Percentiles rank a stretch among this genome's conserved stretches.
These are phyloP conservation scores for Vinca major DNA, from an alignment of 305 asterid species.

Conservation along the genomic window DNA sequence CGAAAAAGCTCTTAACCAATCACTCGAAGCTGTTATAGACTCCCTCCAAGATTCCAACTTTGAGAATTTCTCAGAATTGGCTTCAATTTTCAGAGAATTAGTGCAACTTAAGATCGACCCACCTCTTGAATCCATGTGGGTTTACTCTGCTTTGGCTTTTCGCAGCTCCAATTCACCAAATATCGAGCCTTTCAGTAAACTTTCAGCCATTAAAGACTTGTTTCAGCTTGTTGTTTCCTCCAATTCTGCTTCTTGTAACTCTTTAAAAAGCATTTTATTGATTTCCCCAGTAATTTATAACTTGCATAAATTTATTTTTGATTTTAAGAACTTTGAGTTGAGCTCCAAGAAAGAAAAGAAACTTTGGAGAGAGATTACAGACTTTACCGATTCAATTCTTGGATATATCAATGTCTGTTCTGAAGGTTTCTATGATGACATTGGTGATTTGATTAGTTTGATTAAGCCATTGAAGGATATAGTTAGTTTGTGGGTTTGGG, in stretches of 20 bases:
- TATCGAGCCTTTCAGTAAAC: constrained; percentile 24
- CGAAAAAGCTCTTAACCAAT: constrained; percentile 27
- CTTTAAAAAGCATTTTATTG: constrained; percentile 36
- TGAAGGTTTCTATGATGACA: constrained; percentile 26
- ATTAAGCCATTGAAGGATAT: constrained; percentile 37
- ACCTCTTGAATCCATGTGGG: constrained; percentile 62
- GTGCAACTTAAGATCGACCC: constrained; percentile 42
- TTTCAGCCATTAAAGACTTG: constrained; percentile 33
- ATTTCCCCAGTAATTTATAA: constrained; percentile 47
- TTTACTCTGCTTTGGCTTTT: constrained; percentile 38
- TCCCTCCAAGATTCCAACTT: constrained; percentile 19
- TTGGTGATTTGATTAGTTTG: constrained; percentile 27
- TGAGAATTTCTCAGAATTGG: constrained; percentile 19
- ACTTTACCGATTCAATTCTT: constrained; percentile 42
- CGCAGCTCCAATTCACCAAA: constrained; percentile 16
- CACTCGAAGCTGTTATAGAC: constrained; percentile 33
- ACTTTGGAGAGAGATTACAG: constrained; percentile 34
- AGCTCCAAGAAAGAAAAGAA: constrained; percentile 41
- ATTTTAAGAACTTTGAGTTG: constrained; percentile 30
- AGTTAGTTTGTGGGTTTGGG: constrained; percentile 42
- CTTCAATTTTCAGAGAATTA: constrained; percentile 29
- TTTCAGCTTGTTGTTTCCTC: constrained; percentile 46
- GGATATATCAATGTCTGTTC: constrained; percentile 41
- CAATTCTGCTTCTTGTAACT: constrained; percentile 40
- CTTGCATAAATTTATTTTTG: constrained; percentile 27